Percentiles rank a stretch among this genome's conserved stretches.
These are phyloP conservation scores for Plasmodium knowlesi DNA, from an alignment of 169 alveolate genomes.

Conservation along the genomic window DNA sequence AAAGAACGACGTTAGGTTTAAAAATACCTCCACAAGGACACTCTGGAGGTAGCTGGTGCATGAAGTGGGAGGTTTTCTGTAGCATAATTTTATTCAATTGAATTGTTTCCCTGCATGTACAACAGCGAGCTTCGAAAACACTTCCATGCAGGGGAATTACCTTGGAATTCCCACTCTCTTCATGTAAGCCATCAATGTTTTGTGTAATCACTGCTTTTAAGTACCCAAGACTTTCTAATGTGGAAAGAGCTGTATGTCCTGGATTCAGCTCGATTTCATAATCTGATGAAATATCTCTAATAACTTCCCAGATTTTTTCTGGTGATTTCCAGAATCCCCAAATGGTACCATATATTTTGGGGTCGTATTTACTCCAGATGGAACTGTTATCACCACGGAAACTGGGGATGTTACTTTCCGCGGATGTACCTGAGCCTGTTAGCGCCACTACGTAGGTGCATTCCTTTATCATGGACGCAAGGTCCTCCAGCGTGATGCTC, in stretches of 20 bases:
- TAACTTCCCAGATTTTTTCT: slow-evolving; percentile 70
- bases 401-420: slow-evolving; percentile 65
- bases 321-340: slow-evolving; percentile 73
- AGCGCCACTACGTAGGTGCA: slow-evolving; percentile 55
- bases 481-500: slow-evolving; percentile 51
- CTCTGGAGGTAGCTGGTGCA: slow-evolving; percentile 71
- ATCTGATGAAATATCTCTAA: slow-evolving; percentile 57
- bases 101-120: slow-evolving; percentile 46
- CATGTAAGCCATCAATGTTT: slow-evolving; percentile 64
- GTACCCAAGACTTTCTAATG: slow-evolving; percentile 54
- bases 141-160: slow-evolving; percentile 64
- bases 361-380: slow-evolving; percentile 62
- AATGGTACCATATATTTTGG: slow-evolving; percentile 62
- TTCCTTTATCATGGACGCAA: slow-evolving; percentile 21
- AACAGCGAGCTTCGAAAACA: slow-evolving; percentile 59
- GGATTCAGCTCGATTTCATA: slow-evolving; percentile 44
- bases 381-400: slow-evolving; percentile 45
- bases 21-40: slow-evolving; percentile 74
- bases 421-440: slow-evolving; percentile 72
- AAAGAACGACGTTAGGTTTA: slow-evolving; percentile 47
- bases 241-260: slow-evolving; percentile 52
- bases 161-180: slow-evolving; percentile 60
- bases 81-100: slow-evolving; percentile 48
- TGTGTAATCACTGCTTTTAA: slow-evolving; percentile 65
- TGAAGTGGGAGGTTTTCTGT: slow-evolving; percentile 62